phyloP scores from a whole-genome alignment of 1,284 basidiomycete species.

The Moesziomyces aphidis region DNA sequence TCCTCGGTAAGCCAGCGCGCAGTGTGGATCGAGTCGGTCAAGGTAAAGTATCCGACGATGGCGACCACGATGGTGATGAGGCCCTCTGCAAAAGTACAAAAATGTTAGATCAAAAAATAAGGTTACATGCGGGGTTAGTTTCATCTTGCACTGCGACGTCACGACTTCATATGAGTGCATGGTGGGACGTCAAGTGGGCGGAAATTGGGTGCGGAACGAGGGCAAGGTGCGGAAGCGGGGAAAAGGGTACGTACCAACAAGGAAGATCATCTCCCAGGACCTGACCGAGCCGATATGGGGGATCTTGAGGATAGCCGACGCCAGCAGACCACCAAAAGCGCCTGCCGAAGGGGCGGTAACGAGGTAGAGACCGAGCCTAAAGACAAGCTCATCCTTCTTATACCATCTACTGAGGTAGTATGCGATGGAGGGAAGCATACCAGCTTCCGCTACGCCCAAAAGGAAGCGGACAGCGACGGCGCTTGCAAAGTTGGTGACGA shows the following conservation, averaged over 20 bases:
- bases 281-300: conserved; percentile 37
- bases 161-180: not conserved
- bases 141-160: not conserved
- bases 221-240: too few relatives aligned
- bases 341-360: conserved; percentile 53
- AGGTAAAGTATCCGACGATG: conserved; percentile 61
- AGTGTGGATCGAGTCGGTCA: conserved; percentile 65
- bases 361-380: conserved; percentile 65
- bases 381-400: conserved; percentile 64
- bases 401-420: conserved; percentile 68
- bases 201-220: too few relatives aligned
- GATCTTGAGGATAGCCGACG: conserved; percentile 42
- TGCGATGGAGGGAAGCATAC: conserved; percentile 61
- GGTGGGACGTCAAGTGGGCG: too few relatives aligned
- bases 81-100: conserved; percentile 54
- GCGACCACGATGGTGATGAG: conserved; percentile 67
- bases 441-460: conserved; percentile 68
- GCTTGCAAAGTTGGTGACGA: conserved; percentile 63
- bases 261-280: conserved; percentile 67
- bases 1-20: conserved; percentile 67
- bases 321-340: conserved; percentile 66
- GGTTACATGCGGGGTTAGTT: too few relatives aligned
- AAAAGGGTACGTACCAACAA: conserved; percentile 35
- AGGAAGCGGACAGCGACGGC: conserved; percentile 67
- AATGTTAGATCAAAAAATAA: not conserved